Conservation (phyloP, 768 basidiomycete genomes). For the Mycena galopus region DNA sequence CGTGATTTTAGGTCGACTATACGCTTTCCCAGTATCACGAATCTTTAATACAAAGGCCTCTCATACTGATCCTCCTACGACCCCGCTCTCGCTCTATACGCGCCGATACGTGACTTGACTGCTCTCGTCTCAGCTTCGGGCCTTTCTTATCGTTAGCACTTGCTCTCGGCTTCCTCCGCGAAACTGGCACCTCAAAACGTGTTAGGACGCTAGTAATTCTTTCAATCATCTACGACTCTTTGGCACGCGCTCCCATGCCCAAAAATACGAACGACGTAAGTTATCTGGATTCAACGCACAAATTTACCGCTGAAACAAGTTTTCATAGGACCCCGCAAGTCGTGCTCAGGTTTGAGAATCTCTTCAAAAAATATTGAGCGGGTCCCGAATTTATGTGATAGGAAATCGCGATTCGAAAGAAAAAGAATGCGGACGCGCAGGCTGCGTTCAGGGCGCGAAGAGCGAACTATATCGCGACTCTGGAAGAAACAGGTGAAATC, state of each 20-base stretch:
- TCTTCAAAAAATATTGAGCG: not conserved
- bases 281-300: not conserved
- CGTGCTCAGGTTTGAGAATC: not conserved
- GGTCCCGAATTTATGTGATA: not conserved
- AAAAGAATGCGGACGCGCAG: conserved; percentile 90
- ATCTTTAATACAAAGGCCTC: not conserved
- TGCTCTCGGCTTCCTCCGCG: not conserved
- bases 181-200: not conserved
- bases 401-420: conserved; percentile 82
- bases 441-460: conserved; percentile 86
- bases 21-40: not conserved
- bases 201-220: not conserved
- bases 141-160: not conserved
- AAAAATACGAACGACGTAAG: conserved; percentile 13
- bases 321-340: too few relatives aligned
- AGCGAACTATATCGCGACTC: conserved; percentile 88
- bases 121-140: not conserved
- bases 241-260: not conserved
- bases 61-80: not conserved
- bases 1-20: not conserved
- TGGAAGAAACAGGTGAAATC: conserved; percentile 80
- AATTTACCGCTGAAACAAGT: not conserved
- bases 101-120: not conserved
- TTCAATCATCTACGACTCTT: not conserved
- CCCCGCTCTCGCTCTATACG: not conserved